Percentiles rank a stretch among this genome's conserved stretches.
phyloP scores from a whole-genome alignment of 352 stramenopile genomes.

The Globisporangium nagaii region DNA sequence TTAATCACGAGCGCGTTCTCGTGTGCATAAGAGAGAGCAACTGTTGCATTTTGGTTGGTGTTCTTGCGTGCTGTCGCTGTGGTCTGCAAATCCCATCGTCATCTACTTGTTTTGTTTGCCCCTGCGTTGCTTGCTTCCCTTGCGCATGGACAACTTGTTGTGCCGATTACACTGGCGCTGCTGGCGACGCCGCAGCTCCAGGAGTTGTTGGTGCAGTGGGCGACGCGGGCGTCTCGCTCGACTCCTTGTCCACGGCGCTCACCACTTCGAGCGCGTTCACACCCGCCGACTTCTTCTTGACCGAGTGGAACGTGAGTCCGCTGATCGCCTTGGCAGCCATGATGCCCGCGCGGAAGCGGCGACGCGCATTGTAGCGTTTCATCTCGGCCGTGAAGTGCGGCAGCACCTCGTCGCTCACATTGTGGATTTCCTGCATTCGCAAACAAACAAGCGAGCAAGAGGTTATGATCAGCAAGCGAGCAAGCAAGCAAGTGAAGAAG shows the following conservation, averaged over 20 bases:
- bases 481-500: background rate
- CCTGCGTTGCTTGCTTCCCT: background rate
- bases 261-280: conserved; percentile 25
- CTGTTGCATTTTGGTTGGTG: conserved; percentile 3
- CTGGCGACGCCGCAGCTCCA: conserved; percentile 6
- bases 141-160: background rate
- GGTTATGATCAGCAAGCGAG: background rate
- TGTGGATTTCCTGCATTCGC: conserved; percentile 41
- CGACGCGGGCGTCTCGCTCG: conserved; percentile 14
- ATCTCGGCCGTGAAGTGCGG: conserved; percentile 88
- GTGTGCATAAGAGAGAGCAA: background rate
- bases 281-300: conserved; percentile 46
- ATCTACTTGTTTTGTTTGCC: background rate
- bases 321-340: conserved; percentile 78
- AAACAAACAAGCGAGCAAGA: background rate
- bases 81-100: conserved; percentile 1
- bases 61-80: background rate
- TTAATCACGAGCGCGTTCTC: too few relatives aligned
- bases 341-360: conserved; percentile 72
- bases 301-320: conserved; percentile 21
- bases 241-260: conserved; percentile 13
- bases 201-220: conserved; percentile 1
- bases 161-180: conserved; percentile 8
- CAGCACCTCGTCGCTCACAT: conserved; percentile 68
- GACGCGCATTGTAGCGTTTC: conserved; percentile 82